These are phyloP conservation scores for Abelmoschus esculentus DNA, from an alignment of 345 rosid species.

Conservation along the genomic window DNA sequence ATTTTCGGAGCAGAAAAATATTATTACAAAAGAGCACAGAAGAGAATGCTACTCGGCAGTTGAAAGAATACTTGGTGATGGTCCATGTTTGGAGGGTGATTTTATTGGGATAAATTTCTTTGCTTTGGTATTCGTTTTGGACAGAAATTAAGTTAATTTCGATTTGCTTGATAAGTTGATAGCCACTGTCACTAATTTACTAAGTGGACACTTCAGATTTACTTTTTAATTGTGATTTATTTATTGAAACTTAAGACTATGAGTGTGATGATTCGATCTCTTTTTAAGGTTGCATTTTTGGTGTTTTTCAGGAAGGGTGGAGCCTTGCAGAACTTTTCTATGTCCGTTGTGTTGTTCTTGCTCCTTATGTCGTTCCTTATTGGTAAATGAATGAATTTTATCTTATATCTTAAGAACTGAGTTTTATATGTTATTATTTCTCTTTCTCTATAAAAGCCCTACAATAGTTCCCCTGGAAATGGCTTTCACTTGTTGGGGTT, in stretches of 20 bases:
- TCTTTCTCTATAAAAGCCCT: not conserved
- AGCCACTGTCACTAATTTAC: not conserved
- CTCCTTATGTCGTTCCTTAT: conserved; percentile 93
- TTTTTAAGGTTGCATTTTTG: conserved; percentile 7
- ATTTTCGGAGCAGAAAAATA: conserved; percentile 34
- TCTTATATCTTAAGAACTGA: not conserved
- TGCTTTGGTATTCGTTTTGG: conserved; percentile 53
- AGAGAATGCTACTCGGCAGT: conserved; percentile 52
- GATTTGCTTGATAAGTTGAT: conserved; percentile 6
- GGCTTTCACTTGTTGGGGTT: not conserved
- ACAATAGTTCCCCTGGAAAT: not conserved
- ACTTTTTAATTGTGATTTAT: not conserved
- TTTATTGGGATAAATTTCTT: conserved; percentile 76
- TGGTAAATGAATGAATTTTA: conserved; percentile 37
- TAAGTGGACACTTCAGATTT: not conserved
- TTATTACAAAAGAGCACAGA: conserved; percentile 44
- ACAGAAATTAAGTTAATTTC: not conserved
- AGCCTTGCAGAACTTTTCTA: conserved; percentile 76
- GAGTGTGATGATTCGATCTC: not conserved
- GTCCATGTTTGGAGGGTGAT: conserved; percentile 44
- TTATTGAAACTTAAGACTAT: not conserved
- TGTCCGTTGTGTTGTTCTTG: conserved; percentile 64
- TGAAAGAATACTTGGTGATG: conserved; percentile 45
- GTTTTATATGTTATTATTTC: not conserved
- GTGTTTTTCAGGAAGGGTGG: conserved; percentile 77